Conservation (phyloP, 1,139 yeast species). For the Candida neerlandica region DNA sequence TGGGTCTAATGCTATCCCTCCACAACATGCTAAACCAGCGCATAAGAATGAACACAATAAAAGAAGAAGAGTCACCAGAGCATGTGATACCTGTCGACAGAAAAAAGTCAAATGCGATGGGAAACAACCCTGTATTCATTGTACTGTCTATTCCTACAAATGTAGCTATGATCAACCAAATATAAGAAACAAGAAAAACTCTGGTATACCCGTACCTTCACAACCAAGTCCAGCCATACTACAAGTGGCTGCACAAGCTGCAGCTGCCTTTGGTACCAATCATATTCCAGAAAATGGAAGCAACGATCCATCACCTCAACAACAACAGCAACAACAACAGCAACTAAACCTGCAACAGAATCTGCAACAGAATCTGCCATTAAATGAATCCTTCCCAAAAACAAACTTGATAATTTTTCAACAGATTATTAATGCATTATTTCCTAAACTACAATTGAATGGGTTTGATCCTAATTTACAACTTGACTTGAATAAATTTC, state of each 20-base stretch:
- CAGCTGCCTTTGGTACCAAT: conserved; percentile 14
- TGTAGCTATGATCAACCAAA: conserved; percentile 79
- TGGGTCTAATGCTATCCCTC: neutral
- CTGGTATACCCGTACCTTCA: conserved; percentile 36
- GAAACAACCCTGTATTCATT: conserved; percentile 81
- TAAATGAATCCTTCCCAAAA: conserved; percentile 12
- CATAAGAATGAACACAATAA: conserved; percentile 36
- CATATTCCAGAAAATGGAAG: conserved; percentile 12
- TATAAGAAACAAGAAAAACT: conserved; percentile 50
- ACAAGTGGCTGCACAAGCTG: conserved; percentile 18
- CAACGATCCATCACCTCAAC: neutral
- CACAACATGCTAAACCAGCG: neutral
- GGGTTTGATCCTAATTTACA: conserved; percentile 33
- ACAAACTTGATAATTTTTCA: conserved; percentile 28
- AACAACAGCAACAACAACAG: conserved; percentile 5
- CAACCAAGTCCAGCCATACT: conserved; percentile 20
- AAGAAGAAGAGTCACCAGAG: conserved; percentile 78
- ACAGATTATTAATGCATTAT: conserved; percentile 39
- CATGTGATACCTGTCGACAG: conserved; percentile 78
- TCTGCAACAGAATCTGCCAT: neutral
- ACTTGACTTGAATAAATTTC: conserved; percentile 39
- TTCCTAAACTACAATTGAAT: conserved; percentile 52
- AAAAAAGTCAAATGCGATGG: conserved; percentile 91
- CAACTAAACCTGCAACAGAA: neutral
- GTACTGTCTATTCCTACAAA: conserved; percentile 81